Evolutionary conservation across 1,284 basidiomycete genomes (phyloP), one percentile per base, ranked within the genome.

Genomic region (Puccinia horiana): DNA sequence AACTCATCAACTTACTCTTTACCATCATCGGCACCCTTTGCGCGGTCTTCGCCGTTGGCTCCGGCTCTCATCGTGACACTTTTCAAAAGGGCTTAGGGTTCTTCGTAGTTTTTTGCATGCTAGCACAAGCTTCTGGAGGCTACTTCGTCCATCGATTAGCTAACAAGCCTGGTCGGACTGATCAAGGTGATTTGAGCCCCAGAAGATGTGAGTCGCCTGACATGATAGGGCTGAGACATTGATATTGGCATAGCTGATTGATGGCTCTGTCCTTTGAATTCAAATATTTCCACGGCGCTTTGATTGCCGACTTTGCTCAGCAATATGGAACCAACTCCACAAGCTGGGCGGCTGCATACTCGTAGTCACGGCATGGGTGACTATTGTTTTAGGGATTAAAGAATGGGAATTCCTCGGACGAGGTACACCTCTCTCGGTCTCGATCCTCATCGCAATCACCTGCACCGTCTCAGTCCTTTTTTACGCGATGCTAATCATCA

Each of bases 381-480:
- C 78, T 5, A 73, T 81, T 35, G 69, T 63, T 26, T 73, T 69
- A 20, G 78, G 78, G 49, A 81, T 81, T 44, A 73, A 81, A 63
- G 78, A 81, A 58, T 81, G 78, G 78, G 78, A 81, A 63, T 52
- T 72, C 26, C 56, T 72, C n/a, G 78, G 78, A 1, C 52, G 78
- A 26, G 69, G 78, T 23, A 81, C 78, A 49, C 78, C 78, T 26
- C 4, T 81, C 0, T 40, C 78, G 6, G 78, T 81, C 26, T 72
- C 69, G 18, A 37, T 81, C 4, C 65, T 81, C 35, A 73, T 81
- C 32, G 78, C 49, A 6, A 54, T 81, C n/a, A 81, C 69, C 23
- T 76, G 74, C n/a, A 2, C 40, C 20, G n/a, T 76, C n/a, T 58
- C 54, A 35, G 42, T 18, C 9, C 8, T 76, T 29, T 6, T 76